Evolutionary conservation across 345 rosid species (phyloP).

Genomic region (Salix suchowensis): DNA sequence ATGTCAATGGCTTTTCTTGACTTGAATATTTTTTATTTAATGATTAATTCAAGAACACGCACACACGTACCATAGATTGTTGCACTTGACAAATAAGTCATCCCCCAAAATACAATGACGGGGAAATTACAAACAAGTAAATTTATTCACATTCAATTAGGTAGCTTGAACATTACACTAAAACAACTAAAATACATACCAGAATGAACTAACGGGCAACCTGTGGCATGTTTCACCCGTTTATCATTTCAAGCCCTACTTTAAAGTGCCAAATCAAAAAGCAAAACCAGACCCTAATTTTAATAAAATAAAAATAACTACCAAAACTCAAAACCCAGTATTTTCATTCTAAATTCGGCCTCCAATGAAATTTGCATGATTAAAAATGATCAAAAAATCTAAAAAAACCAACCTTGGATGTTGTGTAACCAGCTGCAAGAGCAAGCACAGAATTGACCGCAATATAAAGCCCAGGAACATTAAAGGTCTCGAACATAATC

Average conservation of each 20-base stretch:
- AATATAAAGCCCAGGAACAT: conserved; percentile 90
- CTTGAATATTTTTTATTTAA: neutral
- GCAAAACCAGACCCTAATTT: neutral
- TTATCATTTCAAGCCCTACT: neutral
- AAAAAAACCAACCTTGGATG: conserved; percentile 66
- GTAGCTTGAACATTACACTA: neutral
- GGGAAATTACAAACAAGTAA: neutral
- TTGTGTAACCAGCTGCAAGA: conserved; percentile 92
- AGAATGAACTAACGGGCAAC: neutral
- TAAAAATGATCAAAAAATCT: neutral
- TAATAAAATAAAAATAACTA: neutral
- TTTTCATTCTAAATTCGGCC: neutral
- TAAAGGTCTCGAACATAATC: conserved; percentile 92
- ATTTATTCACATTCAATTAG: neutral
- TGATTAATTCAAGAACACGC: neutral
- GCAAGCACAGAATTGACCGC: conserved; percentile 99
- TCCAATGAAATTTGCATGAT: neutral
- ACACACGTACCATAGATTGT: neutral
- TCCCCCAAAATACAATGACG: neutral
- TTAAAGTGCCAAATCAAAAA: neutral
- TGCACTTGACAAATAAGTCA: neutral
- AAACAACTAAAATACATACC: neutral
- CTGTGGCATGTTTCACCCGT: neutral
- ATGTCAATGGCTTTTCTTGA: neutral
- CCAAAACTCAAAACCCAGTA: neutral